Evolutionary conservation across 257 asterid genomes (phyloP).

Genomic region (Mentha longifolia): DNA sequence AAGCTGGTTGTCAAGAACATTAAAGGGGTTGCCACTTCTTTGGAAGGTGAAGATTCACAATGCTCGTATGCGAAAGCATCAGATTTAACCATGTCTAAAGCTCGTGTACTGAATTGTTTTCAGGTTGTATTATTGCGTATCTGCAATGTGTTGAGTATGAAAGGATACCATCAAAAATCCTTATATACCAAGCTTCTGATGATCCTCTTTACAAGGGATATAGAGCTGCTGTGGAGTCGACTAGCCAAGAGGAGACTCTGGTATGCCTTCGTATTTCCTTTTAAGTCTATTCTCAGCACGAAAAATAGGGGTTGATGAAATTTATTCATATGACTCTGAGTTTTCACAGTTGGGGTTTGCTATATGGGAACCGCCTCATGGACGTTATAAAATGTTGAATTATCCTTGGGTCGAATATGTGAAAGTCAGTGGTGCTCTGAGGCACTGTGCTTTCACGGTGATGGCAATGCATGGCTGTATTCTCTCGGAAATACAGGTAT

Average conservation of each 20-base stretch:
- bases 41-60: slow-evolving; percentile 63
- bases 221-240: slow-evolving; percentile 84
- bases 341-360: slow-evolving; percentile 73
- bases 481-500: slow-evolving; percentile 97
- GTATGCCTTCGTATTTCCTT: slow-evolving; percentile 40
- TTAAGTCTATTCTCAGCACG: neutral
- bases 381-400: slow-evolving; percentile 86
- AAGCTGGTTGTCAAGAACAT: slow-evolving; percentile 84
- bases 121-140: slow-evolving; percentile 79
- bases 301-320: neutral
- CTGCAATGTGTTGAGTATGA: slow-evolving; percentile 68
- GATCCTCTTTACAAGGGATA: slow-evolving; percentile 92
- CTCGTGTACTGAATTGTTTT: slow-evolving; percentile 26
- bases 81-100: slow-evolving; percentile 22
- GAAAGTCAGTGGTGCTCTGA: slow-evolving; percentile 90
- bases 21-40: slow-evolving; percentile 73
- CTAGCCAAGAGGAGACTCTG: slow-evolving; percentile 91
- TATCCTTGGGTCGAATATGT: slow-evolving; percentile 93
- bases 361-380: slow-evolving; percentile 99
- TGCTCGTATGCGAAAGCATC: neutral
- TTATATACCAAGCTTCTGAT: slow-evolving; percentile 87
- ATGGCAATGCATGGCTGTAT: slow-evolving; percentile 98
- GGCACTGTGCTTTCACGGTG: slow-evolving; percentile 97
- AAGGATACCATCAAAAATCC: slow-evolving; percentile 93
- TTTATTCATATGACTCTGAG: neutral